Evolutionary conservation across 768 basidiomycete genomes (phyloP).

Genomic region (Russula sp.): DNA sequence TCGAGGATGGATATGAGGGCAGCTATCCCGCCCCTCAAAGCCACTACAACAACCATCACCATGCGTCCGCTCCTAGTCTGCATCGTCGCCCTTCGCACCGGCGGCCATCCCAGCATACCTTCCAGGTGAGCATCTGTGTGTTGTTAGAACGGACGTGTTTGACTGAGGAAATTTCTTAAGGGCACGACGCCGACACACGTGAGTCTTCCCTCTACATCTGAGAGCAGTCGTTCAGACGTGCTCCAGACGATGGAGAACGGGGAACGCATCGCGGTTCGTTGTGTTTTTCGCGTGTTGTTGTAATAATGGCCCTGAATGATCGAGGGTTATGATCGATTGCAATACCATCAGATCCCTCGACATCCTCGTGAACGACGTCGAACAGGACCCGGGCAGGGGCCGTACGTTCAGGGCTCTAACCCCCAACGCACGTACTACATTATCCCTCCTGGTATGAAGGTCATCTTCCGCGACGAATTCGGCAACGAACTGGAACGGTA

Average conservation of each 20-base stretch:
- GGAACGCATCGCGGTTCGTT: conserved; percentile 13
- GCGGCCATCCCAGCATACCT: conserved; percentile 3
- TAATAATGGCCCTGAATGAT: not conserved
- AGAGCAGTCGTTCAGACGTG: conserved; percentile 17
- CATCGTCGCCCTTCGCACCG: not conserved
- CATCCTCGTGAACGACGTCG: conserved; percentile 4
- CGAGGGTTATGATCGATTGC: not conserved
- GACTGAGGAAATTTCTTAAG: not conserved
- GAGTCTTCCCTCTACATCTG: conserved; percentile 1
- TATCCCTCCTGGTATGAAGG: conserved; percentile 22
- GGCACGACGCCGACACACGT: not conserved
- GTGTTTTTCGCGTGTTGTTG: not conserved
- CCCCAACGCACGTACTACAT: conserved; percentile 20
- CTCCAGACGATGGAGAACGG: conserved; percentile 17
- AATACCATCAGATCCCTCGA: conserved; percentile 7
- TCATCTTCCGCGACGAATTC: conserved; percentile 20
- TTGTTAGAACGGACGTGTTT: not conserved
- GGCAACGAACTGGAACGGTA: conserved; percentile 20
- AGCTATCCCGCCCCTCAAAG: not conserved
- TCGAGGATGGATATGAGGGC: not conserved
- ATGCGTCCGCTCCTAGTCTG: not conserved
- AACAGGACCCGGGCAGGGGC: not conserved
- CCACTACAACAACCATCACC: not conserved
- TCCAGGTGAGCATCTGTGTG: not conserved
- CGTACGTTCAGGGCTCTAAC: not conserved